A percentile compares a stretch with the other conserved stretches of the same genome.
phyloP scores from a whole-genome alignment of 345 rosid species.

The Angophora floribunda region DNA sequence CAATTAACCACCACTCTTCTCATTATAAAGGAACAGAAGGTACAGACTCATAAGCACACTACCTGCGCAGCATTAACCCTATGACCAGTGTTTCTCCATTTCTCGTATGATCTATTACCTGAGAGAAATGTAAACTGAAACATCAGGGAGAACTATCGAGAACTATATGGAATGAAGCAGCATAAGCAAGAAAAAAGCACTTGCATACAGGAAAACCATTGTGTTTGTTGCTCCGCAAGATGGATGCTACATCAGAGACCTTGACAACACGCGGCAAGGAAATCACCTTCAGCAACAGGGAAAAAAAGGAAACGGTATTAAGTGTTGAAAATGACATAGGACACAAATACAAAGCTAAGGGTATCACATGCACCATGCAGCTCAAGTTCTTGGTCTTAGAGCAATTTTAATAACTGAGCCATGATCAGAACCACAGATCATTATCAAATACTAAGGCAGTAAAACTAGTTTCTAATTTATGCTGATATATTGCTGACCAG shows the following conservation, averaged over 20 bases:
- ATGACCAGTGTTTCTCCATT: slow-evolving; percentile 88
- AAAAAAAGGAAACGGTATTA: background rate
- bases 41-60: background rate
- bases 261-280: slow-evolving; percentile 79
- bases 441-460: background rate
- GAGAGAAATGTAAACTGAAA: background rate
- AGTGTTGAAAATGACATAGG: background rate
- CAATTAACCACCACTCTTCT: background rate
- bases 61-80: slow-evolving; percentile 96
- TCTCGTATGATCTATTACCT: slow-evolving; percentile 92
- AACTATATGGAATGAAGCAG: background rate
- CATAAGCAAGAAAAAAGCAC: slow-evolving; percentile 4
- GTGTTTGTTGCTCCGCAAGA: slow-evolving; percentile 74
- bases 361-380: background rate
- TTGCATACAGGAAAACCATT: slow-evolving; percentile 78
- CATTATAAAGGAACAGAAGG: background rate
- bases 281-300: slow-evolving; percentile 47
- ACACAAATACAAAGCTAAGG: background rate
- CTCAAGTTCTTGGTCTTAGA: background rate
- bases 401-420: background rate
- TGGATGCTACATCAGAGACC: slow-evolving; percentile 81
- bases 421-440: background rate
- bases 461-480: background rate
- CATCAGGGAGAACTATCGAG: background rate
- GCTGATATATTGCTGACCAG: background rate